These are phyloP conservation scores for Penicillium verhagenii DNA, from an alignment of 495 filamentous ascomycete genomes.

Conservation along the genomic window DNA sequence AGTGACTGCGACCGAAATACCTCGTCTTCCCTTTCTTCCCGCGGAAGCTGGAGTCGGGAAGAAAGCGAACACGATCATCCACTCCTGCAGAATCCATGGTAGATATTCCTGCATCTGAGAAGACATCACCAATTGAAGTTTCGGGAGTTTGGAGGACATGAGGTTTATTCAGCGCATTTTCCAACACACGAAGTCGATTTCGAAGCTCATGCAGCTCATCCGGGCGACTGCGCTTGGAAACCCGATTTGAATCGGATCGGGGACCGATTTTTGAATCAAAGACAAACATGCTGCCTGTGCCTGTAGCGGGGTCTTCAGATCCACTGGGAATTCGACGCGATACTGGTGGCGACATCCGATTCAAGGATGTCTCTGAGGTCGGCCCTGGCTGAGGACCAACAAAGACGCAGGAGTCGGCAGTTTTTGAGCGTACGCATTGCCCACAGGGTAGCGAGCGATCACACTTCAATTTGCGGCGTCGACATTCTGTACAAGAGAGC, in stretches of 20 bases:
- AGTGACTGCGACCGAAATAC: slow-evolving; percentile 50
- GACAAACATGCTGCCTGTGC: slow-evolving; percentile 34
- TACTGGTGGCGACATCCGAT: slow-evolving; percentile 14
- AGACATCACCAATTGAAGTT: slow-evolving; percentile 23
- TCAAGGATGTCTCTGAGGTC: slow-evolving; percentile 6
- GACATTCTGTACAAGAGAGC: slow-evolving; percentile 51
- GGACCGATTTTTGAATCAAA: slow-evolving; percentile 38
- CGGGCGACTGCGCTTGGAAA: slow-evolving; percentile 28
- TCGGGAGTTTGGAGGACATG: slow-evolving; percentile 28
- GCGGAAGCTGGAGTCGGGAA: slow-evolving; percentile 40
- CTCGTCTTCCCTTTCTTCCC: slow-evolving; percentile 49
- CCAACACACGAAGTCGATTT: slow-evolving; percentile 29
- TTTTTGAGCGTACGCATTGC: slow-evolving; percentile 57
- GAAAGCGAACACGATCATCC: slow-evolving; percentile 28
- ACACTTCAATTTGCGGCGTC: slow-evolving; percentile 68
- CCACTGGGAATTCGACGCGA: slow-evolving; percentile 18
- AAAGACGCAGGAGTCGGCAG: slow-evolving; percentile 36
- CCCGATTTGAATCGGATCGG: slow-evolving; percentile 22
- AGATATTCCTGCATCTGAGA: slow-evolving; percentile 19
- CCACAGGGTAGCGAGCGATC: slow-evolving; percentile 64
- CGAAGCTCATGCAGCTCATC: slow-evolving; percentile 39
- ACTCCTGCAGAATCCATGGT: slow-evolving; percentile 30
- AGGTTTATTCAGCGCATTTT: slow-evolving; percentile 28
- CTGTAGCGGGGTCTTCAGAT: slow-evolving; percentile 15
- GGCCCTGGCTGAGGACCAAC: slow-evolving; percentile 23